These are phyloP conservation scores for Tolypocladium cylindrosporum DNA, from an alignment of 2,329 filamentous ascomycete genomes.

Conservation along the genomic window DNA sequence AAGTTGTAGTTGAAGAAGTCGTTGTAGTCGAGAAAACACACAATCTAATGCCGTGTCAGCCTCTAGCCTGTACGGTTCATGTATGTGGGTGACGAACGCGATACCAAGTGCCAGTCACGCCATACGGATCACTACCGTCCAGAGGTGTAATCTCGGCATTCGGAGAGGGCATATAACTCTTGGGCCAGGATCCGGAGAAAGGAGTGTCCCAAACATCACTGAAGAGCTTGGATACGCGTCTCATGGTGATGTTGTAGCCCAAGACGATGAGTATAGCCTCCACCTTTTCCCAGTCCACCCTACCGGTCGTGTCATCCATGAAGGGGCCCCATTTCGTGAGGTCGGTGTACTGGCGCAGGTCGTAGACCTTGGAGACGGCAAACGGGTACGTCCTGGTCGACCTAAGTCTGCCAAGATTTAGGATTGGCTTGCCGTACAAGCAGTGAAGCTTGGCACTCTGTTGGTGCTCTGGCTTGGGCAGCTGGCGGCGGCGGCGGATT, in stretches of 20 bases:
- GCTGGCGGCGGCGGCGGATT: neutral
- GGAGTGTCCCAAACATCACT: constrained; percentile 42
- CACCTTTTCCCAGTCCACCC: constrained; percentile 71
- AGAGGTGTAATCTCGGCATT: constrained; percentile 28
- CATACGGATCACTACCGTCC: constrained; percentile 57
- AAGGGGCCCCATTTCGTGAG: constrained; percentile 63
- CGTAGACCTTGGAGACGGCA: constrained; percentile 62
- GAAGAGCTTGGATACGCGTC: constrained; percentile 35
- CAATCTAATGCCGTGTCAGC: constrained; percentile 21
- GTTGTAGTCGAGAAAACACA: constrained; percentile 53
- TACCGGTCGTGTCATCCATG: constrained; percentile 46
- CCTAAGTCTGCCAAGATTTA: constrained; percentile 24
- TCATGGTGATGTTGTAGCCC: constrained; percentile 49
- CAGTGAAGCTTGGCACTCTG: constrained; percentile 62
- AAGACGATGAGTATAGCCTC: constrained; percentile 65
- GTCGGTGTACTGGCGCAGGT: constrained; percentile 57
- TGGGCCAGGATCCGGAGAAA: constrained; percentile 44
- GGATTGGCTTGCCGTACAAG: constrained; percentile 53
- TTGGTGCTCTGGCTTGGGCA: constrained; percentile 35
- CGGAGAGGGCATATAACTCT: constrained; percentile 33
- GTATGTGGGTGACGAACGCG: constrained; percentile 35
- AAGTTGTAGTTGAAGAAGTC: constrained; percentile 70
- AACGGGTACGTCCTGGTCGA: constrained; percentile 40
- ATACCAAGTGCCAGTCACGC: constrained; percentile 61
- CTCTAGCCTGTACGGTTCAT: neutral